phyloP scores from a whole-genome alignment of 768 basidiomycete genomes.

The Dioszegia crocea region DNA sequence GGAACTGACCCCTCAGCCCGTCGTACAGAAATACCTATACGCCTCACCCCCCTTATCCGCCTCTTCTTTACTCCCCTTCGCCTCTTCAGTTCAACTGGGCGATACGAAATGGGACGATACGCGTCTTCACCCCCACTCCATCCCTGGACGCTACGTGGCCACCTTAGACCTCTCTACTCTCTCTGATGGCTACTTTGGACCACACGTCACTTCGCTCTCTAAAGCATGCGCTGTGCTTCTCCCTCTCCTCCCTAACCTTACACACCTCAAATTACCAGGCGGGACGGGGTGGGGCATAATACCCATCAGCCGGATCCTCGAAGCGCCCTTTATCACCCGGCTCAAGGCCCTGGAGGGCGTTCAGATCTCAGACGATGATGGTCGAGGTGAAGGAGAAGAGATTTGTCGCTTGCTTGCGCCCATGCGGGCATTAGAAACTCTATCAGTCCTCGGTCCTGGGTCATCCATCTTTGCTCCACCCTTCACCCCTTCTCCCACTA shows the following conservation, averaged over 20 bases:
- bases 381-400: conserved; percentile 11
- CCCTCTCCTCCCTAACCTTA: conserved; percentile 42
- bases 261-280: conserved; percentile 37
- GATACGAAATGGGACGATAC: conserved; percentile 85
- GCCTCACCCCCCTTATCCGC: conserved; percentile 21
- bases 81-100: conserved; percentile 58
- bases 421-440: conserved; percentile 20
- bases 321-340: conserved; percentile 8
- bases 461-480: conserved; percentile 4
- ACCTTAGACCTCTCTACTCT: conserved; percentile 63
- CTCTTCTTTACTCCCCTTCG: conserved; percentile 26
- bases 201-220: conserved; percentile 20
- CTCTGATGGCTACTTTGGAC: conserved; percentile 1
- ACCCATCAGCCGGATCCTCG: background rate
- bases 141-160: conserved; percentile 83
- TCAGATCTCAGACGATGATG: conserved; percentile 7
- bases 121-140: conserved; percentile 76
- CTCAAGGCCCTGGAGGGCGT: conserved; percentile 25
- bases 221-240: conserved; percentile 25
- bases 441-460: conserved; percentile 26
- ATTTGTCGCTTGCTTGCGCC: conserved; percentile 14
- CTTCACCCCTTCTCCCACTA: no score
- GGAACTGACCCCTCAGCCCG: conserved; percentile 8
- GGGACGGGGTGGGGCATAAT: conserved; percentile 10
- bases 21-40: conserved; percentile 35